Evolutionary conservation across 371 early-diverging fungal species (phyloP).

Genomic region (Mycotypha africana): DNA sequence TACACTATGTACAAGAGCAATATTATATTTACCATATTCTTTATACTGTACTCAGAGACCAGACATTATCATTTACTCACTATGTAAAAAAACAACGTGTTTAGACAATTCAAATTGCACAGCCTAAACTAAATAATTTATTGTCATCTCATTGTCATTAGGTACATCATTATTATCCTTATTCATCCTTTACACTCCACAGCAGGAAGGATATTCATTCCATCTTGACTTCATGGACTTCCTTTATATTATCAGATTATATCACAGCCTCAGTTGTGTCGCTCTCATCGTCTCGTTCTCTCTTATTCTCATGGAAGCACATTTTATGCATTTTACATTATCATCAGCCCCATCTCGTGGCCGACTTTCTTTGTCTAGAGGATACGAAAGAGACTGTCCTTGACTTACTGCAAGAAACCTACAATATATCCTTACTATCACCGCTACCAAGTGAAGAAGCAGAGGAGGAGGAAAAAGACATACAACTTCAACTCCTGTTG

Average conservation of each 20-base stretch:
- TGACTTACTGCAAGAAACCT: too few species aligned
- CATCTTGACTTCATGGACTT: slow-evolving; percentile 60
- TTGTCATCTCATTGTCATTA: neutral
- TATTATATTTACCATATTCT: slow-evolving; percentile 22
- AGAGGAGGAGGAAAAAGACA: too few species aligned
- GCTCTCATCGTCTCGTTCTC: slow-evolving; percentile 51
- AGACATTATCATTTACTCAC: slow-evolving; percentile 20
- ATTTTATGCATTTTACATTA: slow-evolving; percentile 63
- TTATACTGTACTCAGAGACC: slow-evolving; percentile 16
- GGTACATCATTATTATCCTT: too few species aligned
- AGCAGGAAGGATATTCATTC: too few species aligned
- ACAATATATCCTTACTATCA: too few species aligned
- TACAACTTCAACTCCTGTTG: too few species aligned
- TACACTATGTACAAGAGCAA: slow-evolving; percentile 32
- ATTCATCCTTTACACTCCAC: too few species aligned
- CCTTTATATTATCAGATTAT: slow-evolving; percentile 52
- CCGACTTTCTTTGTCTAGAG: too few species aligned
- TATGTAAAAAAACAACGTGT: slow-evolving; percentile 26
- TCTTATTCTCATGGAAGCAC: too few species aligned
- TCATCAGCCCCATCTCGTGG: slow-evolving; percentile 52
- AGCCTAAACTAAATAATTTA: too few species aligned
- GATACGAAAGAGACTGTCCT: too few species aligned
- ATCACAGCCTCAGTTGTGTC: slow-evolving; percentile 40
- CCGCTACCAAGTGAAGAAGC: too few species aligned
- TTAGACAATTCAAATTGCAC: neutral